A percentile compares a stretch with the other conserved stretches of the same genome.
Conservation (phyloP, 257 asterid species). For the Ilex asprella region DNA sequence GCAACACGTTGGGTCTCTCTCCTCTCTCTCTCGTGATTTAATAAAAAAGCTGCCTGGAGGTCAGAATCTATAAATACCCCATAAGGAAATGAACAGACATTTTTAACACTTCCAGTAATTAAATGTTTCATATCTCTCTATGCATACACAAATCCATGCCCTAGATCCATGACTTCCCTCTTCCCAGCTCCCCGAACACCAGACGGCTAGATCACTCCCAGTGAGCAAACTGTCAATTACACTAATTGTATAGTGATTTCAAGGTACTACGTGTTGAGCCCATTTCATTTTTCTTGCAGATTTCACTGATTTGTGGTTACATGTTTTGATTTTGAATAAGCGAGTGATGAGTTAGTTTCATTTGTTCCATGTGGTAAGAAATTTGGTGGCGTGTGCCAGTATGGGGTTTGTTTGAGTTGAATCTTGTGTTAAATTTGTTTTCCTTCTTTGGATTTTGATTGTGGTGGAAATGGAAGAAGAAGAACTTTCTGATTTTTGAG, state of each 20-base stretch:
- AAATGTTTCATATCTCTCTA: slow-evolving; percentile 11
- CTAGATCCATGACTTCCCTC: slow-evolving; percentile 53
- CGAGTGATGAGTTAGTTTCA: slow-evolving; percentile 11
- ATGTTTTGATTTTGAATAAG: not conserved
- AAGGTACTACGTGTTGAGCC: slow-evolving; percentile 20
- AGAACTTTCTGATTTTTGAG: too few species aligned
- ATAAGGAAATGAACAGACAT: slow-evolving; percentile 8
- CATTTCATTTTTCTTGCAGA: slow-evolving; percentile 20
- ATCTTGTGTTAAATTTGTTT: slow-evolving; percentile 11
- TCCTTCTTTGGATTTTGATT: slow-evolving; percentile 6
- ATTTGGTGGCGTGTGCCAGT: slow-evolving; percentile 16
- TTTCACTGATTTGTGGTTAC: slow-evolving; percentile 6
- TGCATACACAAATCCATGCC: slow-evolving; percentile 29
- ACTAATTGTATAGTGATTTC: slow-evolving; percentile 18
- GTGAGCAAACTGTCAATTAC: slow-evolving; percentile 19
- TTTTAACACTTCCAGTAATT: not conserved
- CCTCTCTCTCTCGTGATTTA: slow-evolving; percentile 13
- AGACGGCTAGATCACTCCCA: not conserved
- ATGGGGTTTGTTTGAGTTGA: slow-evolving; percentile 25
- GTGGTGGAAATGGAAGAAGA: not conserved
- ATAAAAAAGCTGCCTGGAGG: slow-evolving; percentile 23
- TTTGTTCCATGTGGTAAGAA: slow-evolving; percentile 9
- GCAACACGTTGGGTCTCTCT: slow-evolving; percentile 26
- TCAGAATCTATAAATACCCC: slow-evolving; percentile 25
- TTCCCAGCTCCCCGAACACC: slow-evolving; percentile 6